Conservation (phyloP, 2,329 filamentous ascomycete genomes). For the Sodiomyces alkalinus region DNA sequence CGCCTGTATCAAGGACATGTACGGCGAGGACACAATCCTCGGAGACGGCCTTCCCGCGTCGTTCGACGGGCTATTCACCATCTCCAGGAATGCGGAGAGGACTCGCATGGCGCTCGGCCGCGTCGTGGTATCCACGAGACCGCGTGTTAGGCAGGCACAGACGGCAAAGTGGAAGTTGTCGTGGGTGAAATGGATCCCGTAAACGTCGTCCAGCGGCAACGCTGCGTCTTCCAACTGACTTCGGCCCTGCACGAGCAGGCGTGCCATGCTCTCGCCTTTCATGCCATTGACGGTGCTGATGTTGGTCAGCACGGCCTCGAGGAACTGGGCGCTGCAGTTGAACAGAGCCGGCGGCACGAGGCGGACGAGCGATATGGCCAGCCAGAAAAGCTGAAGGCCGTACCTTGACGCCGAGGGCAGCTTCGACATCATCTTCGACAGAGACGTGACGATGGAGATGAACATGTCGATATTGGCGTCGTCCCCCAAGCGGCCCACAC, state of each 20-base stretch:
- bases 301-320: constrained; percentile 49
- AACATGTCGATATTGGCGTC: constrained; percentile 53
- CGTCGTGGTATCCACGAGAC: constrained; percentile 46
- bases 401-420: constrained; percentile 52
- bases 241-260: constrained; percentile 45
- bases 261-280: constrained; percentile 38
- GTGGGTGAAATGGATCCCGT: constrained; percentile 47
- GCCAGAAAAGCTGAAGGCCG: constrained; percentile 54
- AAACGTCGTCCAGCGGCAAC: constrained; percentile 45
- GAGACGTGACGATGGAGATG: constrained; percentile 48
- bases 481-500: constrained; percentile 48
- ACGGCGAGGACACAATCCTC: constrained; percentile 30
- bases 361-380: constrained; percentile 50
- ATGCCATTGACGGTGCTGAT: constrained; percentile 47
- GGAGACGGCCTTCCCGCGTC: constrained; percentile 10
- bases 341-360: constrained; percentile 48
- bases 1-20: constrained; percentile 43
- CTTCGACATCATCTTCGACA: constrained; percentile 59
- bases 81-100: constrained; percentile 44
- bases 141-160: constrained; percentile 47
- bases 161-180: constrained; percentile 55
- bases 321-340: constrained; percentile 49
- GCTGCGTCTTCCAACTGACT: constrained; percentile 46
- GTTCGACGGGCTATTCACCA: constrained; percentile 22
- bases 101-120: constrained; percentile 43